Conservation (phyloP, 345 rosid species). For the Salix brachista region DNA sequence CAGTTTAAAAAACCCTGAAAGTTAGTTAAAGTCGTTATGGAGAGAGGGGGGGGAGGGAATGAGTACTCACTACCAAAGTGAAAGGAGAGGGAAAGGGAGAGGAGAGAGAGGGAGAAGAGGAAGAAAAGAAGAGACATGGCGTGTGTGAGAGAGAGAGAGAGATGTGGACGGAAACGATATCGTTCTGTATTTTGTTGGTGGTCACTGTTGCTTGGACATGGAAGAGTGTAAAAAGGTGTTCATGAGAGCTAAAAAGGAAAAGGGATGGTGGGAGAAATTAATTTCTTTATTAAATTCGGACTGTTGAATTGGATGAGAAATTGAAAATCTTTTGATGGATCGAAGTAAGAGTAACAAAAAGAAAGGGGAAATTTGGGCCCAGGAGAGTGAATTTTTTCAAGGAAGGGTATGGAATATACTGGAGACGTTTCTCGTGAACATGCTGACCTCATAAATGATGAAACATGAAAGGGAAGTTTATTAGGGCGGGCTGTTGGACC, state of each 20-base stretch:
- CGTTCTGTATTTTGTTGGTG: too few relatives aligned
- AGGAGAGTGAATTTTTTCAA: background rate
- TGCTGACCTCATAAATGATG: background rate
- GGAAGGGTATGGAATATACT: background rate
- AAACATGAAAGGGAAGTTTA: too few relatives aligned
- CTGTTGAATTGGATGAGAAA: background rate
- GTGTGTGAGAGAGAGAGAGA: background rate
- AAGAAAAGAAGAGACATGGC: slow-evolving; percentile 5
- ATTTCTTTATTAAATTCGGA: background rate
- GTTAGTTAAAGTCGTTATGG: background rate
- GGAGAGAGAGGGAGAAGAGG: background rate
- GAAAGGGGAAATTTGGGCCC: background rate
- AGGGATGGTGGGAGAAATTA: too few relatives aligned
- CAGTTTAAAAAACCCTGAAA: background rate
- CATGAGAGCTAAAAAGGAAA: background rate
- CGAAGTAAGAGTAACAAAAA: background rate
- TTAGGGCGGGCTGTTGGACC: too few relatives aligned
- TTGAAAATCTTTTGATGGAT: background rate
- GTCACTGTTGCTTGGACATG: background rate
- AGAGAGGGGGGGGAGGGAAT: background rate
- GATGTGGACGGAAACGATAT: background rate
- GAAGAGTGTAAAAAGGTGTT: background rate
- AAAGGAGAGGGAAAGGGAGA: slow-evolving; percentile 2
- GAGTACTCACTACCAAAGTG: slow-evolving; percentile 4
- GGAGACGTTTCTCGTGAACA: background rate